Evolutionary conservation across 208 protist species (phyloP).

Genomic region (Leptomonas seymouri): DNA sequence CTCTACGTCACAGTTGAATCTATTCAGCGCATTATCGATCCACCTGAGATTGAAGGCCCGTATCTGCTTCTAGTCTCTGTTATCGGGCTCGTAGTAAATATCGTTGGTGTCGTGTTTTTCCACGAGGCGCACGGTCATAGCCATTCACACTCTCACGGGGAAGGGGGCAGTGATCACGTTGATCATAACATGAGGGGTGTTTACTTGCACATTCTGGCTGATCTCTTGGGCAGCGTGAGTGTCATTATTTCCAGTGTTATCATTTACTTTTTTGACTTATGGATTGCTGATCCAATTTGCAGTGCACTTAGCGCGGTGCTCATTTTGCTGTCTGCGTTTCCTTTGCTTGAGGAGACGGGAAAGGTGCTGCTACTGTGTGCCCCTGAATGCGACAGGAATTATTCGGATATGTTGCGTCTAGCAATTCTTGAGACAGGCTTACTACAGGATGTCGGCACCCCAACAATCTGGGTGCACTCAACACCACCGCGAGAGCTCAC

Average conservation of each 20-base stretch:
- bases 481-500: conserved; percentile 60
- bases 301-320: conserved; percentile 68
- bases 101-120: conserved; percentile 86
- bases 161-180: conserved; percentile 33
- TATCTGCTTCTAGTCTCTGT: conserved; percentile 84
- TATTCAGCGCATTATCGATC: conserved; percentile 74
- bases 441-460: conserved; percentile 38
- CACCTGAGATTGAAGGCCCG: conserved; percentile 73
- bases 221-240: conserved; percentile 85
- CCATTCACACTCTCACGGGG: conserved; percentile 52
- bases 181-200: conserved; percentile 89
- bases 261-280: conserved; percentile 59
- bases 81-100: conserved; percentile 83
- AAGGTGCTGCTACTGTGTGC: conserved; percentile 67
- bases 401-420: conserved; percentile 23
- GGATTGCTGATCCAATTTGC: conserved; percentile 81
- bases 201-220: conserved; percentile 90
- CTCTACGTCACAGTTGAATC: conserved; percentile 83
- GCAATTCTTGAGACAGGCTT: conserved; percentile 34
- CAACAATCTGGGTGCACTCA: conserved; percentile 64
- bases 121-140: conserved; percentile 67
- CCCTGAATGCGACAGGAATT: conserved; percentile 31
- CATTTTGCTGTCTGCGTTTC: conserved; percentile 76
- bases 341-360: conserved; percentile 78
- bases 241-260: conserved; percentile 85